phyloP scores from a whole-genome alignment of 148 eudicot genomes.

The Rhododendron griersonianum region DNA sequence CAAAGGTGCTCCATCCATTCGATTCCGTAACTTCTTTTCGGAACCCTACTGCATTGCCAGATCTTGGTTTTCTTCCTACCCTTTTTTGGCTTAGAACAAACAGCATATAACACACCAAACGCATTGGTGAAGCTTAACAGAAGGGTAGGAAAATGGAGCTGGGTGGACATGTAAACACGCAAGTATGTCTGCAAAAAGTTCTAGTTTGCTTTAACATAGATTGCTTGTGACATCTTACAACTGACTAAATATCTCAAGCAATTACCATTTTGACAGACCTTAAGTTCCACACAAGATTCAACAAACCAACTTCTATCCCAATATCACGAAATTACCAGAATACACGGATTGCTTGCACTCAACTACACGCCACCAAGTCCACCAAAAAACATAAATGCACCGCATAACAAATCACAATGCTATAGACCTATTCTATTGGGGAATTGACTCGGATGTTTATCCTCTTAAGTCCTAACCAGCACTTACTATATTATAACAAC shows the following conservation, averaged over 20 bases:
- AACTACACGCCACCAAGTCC: background rate
- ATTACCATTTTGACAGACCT: too few species aligned
- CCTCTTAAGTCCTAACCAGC: background rate
- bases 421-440: background rate
- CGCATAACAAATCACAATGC: background rate
- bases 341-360: too few species aligned
- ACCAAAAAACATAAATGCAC: background rate
- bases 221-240: too few species aligned
- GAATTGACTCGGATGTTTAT: background rate
- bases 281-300: too few species aligned
- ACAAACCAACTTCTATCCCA: too few species aligned
- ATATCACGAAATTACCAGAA: too few species aligned
- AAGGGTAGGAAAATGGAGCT: background rate
- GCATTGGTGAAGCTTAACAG: background rate
- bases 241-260: too few species aligned
- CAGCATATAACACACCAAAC: background rate
- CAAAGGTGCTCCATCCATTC: background rate
- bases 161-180: background rate
- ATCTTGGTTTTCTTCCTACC: too few species aligned
- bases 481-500: background rate
- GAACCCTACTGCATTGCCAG: too few species aligned
- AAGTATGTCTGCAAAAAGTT: background rate
- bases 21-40: background rate
- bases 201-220: background rate
- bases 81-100: background rate